phyloP scores from a whole-genome alignment of 1,284 basidiomycete species.

The Neolentinus lepideus region DNA sequence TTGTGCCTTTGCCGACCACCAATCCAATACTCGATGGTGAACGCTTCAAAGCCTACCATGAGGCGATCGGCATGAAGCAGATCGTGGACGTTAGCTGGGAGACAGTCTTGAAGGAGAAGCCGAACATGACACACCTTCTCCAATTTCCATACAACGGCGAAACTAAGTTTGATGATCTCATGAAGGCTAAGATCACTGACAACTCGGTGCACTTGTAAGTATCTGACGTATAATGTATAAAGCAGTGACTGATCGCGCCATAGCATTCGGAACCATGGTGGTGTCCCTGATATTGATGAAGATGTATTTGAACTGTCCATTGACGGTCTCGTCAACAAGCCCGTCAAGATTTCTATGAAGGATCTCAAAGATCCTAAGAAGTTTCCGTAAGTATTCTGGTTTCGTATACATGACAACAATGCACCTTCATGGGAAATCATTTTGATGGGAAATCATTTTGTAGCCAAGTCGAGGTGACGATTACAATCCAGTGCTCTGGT shows the following conservation, averaged over 20 bases:
- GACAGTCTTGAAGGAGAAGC: slow-evolving; percentile 44
- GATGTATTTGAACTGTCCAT: slow-evolving; percentile 39
- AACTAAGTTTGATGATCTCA: slow-evolving; percentile 33
- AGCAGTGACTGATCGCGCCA: neutral
- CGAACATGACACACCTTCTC: slow-evolving; percentile 43
- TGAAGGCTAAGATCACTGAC: slow-evolving; percentile 35
- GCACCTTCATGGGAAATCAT: neutral
- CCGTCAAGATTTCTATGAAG: slow-evolving; percentile 34
- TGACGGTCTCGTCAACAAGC: slow-evolving; percentile 39
- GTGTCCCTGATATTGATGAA: slow-evolving; percentile 37
- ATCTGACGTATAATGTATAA: neutral
- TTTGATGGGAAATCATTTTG: neutral
- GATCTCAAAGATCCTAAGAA: slow-evolving; percentile 37
- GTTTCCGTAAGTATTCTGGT: slow-evolving; percentile 32
- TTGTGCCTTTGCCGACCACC: slow-evolving; percentile 40
- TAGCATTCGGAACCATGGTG: slow-evolving; percentile 42
- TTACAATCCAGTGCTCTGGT: slow-evolving; percentile 49
- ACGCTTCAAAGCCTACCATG: slow-evolving; percentile 51
- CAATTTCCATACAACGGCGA: slow-evolving; percentile 51
- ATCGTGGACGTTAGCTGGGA: slow-evolving; percentile 49
- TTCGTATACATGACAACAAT: no score
- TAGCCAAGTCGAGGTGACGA: slow-evolving; percentile 41
- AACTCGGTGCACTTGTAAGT: slow-evolving; percentile 42
- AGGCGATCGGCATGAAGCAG: slow-evolving; percentile 36
- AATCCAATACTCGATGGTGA: slow-evolving; percentile 44